phyloP scores from a whole-genome alignment of 1,284 basidiomycete genomes.

The Spongispora temasekensis region DNA sequence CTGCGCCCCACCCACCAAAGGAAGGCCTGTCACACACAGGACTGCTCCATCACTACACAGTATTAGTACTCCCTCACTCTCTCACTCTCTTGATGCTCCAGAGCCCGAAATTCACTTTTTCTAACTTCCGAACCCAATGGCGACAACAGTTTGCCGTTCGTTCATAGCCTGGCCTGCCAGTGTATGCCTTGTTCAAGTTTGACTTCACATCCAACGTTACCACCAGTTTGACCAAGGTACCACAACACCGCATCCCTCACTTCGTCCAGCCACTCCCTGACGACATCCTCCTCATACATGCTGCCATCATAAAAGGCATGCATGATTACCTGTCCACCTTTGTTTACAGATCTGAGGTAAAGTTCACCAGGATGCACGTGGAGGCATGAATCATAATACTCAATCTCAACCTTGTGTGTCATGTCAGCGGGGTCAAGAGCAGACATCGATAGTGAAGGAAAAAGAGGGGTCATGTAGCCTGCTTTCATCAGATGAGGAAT shows the following conservation, averaged over 20 bases:
- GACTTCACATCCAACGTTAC: neutral
- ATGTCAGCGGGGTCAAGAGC: neutral
- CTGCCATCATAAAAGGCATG: neutral
- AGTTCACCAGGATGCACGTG: neutral
- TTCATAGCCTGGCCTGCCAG: too few relatives aligned
- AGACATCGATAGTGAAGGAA: neutral
- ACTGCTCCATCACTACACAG: too few relatives aligned
- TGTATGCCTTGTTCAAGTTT: too few relatives aligned
- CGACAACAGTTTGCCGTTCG: too few relatives aligned
- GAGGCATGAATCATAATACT: neutral
- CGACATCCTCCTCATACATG: neutral
- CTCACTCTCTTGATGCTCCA: too few relatives aligned
- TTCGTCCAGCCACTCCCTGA: neutral
- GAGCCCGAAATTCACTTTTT: too few relatives aligned
- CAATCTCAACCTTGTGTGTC: neutral
- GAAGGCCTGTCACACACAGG: too few relatives aligned
- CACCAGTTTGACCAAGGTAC: neutral
- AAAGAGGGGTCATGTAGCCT: conserved; percentile 21
- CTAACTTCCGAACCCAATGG: too few relatives aligned
- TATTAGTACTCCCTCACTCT: too few relatives aligned
- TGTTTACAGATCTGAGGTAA: too few relatives aligned
- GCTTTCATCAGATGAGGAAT: conserved; percentile 18
- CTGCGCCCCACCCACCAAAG: too few relatives aligned
- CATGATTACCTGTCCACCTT: neutral
- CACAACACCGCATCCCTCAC: neutral